Evolutionary conservation across 805 yeast genomes (phyloP).

Genomic region (Candida piceae): DNA sequence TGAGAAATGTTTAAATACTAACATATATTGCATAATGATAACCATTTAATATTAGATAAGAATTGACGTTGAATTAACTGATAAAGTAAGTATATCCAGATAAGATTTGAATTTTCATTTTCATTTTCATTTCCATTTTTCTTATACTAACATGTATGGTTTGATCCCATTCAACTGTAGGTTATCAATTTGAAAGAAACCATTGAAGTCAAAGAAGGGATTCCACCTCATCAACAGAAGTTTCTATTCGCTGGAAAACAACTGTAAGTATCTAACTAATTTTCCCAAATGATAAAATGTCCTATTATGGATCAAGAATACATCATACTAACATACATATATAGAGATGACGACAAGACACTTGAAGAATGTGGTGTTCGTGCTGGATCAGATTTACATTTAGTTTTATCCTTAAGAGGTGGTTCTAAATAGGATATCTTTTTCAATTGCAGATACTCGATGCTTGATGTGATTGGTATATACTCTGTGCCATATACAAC

Average conservation of each 20-base stretch:
- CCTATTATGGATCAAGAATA: too few species aligned
- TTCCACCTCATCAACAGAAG: constrained; percentile 94
- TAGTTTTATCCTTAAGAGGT: constrained; percentile 90
- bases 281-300: too few species aligned
- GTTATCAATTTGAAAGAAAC: constrained; percentile 70
- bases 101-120: constrained; percentile 1
- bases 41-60: too few species aligned
- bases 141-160: constrained; percentile 10
- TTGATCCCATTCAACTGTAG: constrained; percentile 18
- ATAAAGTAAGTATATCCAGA: constrained; percentile 41
- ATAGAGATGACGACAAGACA: constrained; percentile 68
- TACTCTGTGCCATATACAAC: too few species aligned
- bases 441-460: too few species aligned
- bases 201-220: constrained; percentile 94
- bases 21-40: too few species aligned
- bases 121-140: constrained; percentile 7
- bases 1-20: neutral
- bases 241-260: constrained; percentile 88
- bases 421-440: too few species aligned
- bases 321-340: constrained; percentile 4
- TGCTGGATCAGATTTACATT: constrained; percentile 83
- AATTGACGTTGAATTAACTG: constrained; percentile 66
- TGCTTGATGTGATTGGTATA: too few species aligned
- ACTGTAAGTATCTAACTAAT: constrained; percentile 59
- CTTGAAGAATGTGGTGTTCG: constrained; percentile 68